Evolutionary conservation across 2,329 filamentous ascomycete species (phyloP), one percentile per base, ranked within the genome.

Genomic region (Chaetomium sp.): DNA sequence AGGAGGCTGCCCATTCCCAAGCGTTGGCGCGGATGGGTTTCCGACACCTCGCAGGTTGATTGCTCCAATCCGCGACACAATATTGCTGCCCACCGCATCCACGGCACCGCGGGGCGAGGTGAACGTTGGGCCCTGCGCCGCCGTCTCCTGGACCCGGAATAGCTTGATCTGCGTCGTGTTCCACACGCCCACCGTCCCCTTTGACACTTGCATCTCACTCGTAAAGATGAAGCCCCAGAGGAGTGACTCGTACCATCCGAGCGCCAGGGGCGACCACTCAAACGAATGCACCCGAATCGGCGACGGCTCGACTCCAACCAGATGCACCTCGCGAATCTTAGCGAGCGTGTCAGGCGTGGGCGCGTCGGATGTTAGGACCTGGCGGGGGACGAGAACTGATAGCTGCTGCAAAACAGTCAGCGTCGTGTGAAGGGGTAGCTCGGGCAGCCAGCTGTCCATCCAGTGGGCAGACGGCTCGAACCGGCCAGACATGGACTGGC

Each of bases 241-340:
- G 13, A 98, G 82, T 5, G 92, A 94, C 77, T 97, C 92, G 76
- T 98, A 97, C 95, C 95, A 98, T 57, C 93, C 94, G 58, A 98
- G 82, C 0, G 92, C 90, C 38, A 97, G 81, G 0, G 91, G 89
- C 3, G 93, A 94, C 94, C 94, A 98, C 78, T 97, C 92, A 73
- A 98, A 98, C 16, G 92, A 89, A 74, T 97, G 93, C 19, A 95
- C 89, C 35, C 90, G 85, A 60, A 92, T 84, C 0, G 90, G 83
- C 1, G 87, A 87, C 0, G 90, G 85, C 54, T 97, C 92, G 45
- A 97, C 86, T 9, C 87, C 89, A 10, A 87, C 83, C 51, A 96
- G 80, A 58, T 85, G 82, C 1, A 90, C 83, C 21, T 83, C 80
- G 65, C 82, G 82, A 65, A 92, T 87, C 29, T 80, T 82, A 51